These are phyloP conservation scores for Fusarium continuum DNA, from an alignment of 2,329 filamentous ascomycete genomes.

Conservation along the genomic window DNA sequence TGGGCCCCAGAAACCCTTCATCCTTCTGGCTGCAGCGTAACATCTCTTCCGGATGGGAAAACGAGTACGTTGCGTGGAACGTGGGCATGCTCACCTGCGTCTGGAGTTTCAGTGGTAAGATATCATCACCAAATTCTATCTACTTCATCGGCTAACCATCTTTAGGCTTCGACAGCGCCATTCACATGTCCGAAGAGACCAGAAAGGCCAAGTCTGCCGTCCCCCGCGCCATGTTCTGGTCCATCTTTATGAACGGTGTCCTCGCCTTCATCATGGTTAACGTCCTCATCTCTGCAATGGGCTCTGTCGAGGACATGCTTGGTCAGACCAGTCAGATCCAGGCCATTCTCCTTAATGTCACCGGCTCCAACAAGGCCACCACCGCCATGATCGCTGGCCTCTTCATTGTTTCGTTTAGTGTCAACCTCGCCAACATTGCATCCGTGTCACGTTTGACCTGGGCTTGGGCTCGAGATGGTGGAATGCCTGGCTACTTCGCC, in stretches of 20 bases:
- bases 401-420: constrained; percentile 40
- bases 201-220: constrained; percentile 41
- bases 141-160: neutral
- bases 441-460: constrained; percentile 40
- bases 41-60: constrained; percentile 37
- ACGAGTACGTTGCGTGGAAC: constrained; percentile 39
- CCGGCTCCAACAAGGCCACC: constrained; percentile 32
- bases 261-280: constrained; percentile 43
- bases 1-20: constrained; percentile 34
- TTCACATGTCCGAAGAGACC: constrained; percentile 42
- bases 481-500: constrained; percentile 39
- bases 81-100: constrained; percentile 41
- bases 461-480: constrained; percentile 42
- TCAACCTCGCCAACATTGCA: constrained; percentile 39
- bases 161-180: constrained; percentile 39
- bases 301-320: constrained; percentile 39
- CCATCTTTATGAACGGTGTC: constrained; percentile 42
- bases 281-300: constrained; percentile 40
- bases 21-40: constrained; percentile 37
- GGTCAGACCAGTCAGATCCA: constrained; percentile 36
- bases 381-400: constrained; percentile 40
- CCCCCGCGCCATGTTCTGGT: constrained; percentile 42
- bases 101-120: constrained; percentile 41
- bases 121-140: rapidly evolving
- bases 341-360: constrained; percentile 32